Evolutionary conservation across 257 asterid species (phyloP), one percentile per base, ranked within the genome.

Genomic region (Capsicum baccatum): DNA sequence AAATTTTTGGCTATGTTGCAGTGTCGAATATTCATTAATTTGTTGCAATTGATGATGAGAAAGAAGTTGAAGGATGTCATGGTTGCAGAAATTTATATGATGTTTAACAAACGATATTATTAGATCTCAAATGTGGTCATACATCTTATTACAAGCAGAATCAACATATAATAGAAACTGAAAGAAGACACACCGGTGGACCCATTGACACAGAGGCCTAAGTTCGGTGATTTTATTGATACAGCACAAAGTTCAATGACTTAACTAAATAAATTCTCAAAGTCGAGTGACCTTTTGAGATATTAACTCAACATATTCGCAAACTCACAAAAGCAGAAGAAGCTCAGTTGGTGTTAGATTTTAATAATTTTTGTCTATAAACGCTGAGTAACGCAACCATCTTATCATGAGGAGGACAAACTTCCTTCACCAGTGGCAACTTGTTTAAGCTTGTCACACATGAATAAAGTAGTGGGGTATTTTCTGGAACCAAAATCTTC

Each of bases 401-500:
- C 37, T 16, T 73, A 55, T 90, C 89, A 19, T 79, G 83, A 11
- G 90, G 86, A 54, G 88, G 76, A 6, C 66, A 79, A 0, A 79
- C 48, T 64, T 73, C 58, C 17, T 73, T 73, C 35, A 73, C 33
- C 80, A 47, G 3, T 0, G 39, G 39, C 16, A 90, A 44, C 85
- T 88, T 79, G 16, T 67, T 71, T 6, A 90, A 83, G 69, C 59
- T 64, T 17, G 85, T 85, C 52, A 90, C 84, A 89, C 91, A 85
- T 57, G 87, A 63, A 58, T 57, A 82, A 44, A 90, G 37, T 78
- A 88, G 10, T 48, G 91, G 90, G 60, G 79, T 83, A n/a, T 81
- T 90, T 58, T 84, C 89, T 8, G 83, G 88, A 70, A 83, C 88
- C 15, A 90, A n/a, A n/a, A 81, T 83, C 85, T 82, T 88, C 8